These are phyloP conservation scores for Wickerhamomyces rabaulensis DNA, from an alignment of 805 yeast genomes.

Conservation along the genomic window DNA sequence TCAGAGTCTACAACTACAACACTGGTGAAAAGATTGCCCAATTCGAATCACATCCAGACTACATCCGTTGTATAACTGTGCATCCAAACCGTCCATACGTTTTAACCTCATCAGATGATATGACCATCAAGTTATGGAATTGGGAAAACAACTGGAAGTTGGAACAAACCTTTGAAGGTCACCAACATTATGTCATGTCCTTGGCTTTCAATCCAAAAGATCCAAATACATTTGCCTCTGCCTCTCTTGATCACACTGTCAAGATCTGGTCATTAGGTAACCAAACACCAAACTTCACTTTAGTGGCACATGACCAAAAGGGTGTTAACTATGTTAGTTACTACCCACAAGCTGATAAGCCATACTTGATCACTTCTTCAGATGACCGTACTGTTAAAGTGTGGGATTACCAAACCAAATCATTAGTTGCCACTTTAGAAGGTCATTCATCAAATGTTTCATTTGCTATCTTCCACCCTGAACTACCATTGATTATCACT, in stretches of 20 bases:
- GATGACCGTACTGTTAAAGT: constrained; percentile 86
- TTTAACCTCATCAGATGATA: constrained; percentile 87
- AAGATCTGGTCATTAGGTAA: constrained; percentile 95
- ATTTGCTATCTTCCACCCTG: constrained; percentile 97
- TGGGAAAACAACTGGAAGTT: constrained; percentile 94
- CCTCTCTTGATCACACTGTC: constrained; percentile 93
- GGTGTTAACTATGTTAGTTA: constrained; percentile 97
- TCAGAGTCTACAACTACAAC: constrained; percentile 90
- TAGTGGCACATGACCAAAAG: constrained; percentile 83
- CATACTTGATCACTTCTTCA: constrained; percentile 85
- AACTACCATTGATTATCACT: constrained; percentile 86
- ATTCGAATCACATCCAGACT: constrained; percentile 98
- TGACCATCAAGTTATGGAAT: constrained; percentile 90
- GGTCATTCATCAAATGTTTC: constrained; percentile 95
- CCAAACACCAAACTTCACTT: constrained; percentile 81
- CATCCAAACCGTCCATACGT: constrained; percentile 92
- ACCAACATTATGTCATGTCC: constrained; percentile 91
- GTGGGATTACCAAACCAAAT: constrained; percentile 97
- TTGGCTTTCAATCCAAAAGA: constrained; percentile 96
- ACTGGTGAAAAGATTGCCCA: constrained; percentile 93
- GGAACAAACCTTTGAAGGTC: constrained; percentile 92
- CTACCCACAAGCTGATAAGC: constrained; percentile 96
- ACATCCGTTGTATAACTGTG: constrained; percentile 87
- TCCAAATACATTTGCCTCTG: constrained; percentile 95
- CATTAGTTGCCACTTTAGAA: constrained; percentile 88